Conservation (phyloP, 164 flowering plant genomes). For the Annona cherimola region DNA sequence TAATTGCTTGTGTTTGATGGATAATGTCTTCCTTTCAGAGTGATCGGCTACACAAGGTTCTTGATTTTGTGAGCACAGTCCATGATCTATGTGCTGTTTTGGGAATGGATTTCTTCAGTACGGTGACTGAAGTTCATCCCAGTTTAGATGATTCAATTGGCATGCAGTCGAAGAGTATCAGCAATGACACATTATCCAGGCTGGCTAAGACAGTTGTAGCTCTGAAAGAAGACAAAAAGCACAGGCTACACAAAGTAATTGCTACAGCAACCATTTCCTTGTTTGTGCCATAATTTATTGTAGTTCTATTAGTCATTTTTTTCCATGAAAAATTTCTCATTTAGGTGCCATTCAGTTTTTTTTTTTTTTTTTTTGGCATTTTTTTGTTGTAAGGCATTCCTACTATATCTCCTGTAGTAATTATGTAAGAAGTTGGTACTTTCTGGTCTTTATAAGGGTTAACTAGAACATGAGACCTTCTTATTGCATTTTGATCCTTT, state of each 20-base stretch:
- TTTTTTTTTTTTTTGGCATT: too few species aligned
- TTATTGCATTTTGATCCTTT: too few species aligned
- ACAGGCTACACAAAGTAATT: slow-evolving; percentile 73
- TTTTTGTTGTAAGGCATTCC: background rate
- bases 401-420: background rate
- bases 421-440: background rate
- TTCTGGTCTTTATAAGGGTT: background rate
- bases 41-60: slow-evolving; percentile 86
- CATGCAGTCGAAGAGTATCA: slow-evolving; percentile 86
- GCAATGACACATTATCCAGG: slow-evolving; percentile 72
- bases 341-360: background rate
- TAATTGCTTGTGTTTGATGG: background rate
- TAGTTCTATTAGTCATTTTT: background rate
- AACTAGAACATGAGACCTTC: too few species aligned
- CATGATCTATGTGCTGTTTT: slow-evolving; percentile 93
- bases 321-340: background rate
- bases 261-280: background rate
- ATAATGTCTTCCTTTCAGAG: slow-evolving; percentile 39
- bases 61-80: slow-evolving; percentile 86
- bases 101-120: slow-evolving; percentile 84
- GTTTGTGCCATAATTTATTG: background rate
- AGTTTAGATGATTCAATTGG: slow-evolving; percentile 77
- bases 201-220: slow-evolving; percentile 73
- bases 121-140: slow-evolving; percentile 90
- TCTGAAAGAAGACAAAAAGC: slow-evolving; percentile 80